phyloP scores from a whole-genome alignment of 495 filamentous ascomycete genomes.

The Aspergillus leporis region DNA sequence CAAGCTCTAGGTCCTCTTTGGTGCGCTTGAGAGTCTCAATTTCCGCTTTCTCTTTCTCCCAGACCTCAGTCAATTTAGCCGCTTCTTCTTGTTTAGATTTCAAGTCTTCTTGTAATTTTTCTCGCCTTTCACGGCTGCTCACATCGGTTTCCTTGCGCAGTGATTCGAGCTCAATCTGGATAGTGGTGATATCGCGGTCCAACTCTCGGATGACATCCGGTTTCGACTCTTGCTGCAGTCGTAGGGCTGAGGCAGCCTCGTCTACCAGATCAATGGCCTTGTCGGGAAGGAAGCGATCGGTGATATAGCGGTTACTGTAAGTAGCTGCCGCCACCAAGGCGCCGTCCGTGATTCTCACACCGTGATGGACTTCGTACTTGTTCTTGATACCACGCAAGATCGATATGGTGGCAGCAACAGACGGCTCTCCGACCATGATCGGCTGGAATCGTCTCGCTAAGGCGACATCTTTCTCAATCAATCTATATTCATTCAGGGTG shows the following conservation, averaged over 20 bases:
- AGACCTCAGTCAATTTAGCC: conserved; percentile 65
- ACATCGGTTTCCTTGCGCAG: conserved; percentile 92
- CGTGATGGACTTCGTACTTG: conserved; percentile 93
- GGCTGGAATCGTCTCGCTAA: conserved; percentile 92
- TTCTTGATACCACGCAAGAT: conserved; percentile 97
- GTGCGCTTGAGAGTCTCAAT: conserved; percentile 82
- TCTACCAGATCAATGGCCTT: conserved; percentile 98
- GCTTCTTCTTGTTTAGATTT: conserved; percentile 73
- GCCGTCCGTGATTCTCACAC: conserved; percentile 87
- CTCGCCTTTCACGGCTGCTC: conserved; percentile 81
- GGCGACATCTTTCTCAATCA: conserved; percentile 95
- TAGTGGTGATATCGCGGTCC: conserved; percentile 92
- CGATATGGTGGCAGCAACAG: conserved; percentile 88
- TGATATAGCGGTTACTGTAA: conserved; percentile 94
- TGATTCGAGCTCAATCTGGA: conserved; percentile 96
- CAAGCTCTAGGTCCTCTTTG: conserved; percentile 81
- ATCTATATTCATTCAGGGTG: conserved; percentile 85
- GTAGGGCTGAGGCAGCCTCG: conserved; percentile 86
- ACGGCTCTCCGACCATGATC: conserved; percentile 84
- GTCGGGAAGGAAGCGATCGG: conserved; percentile 91
- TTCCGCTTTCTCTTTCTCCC: conserved; percentile 86
- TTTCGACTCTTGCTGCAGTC: conserved; percentile 94
- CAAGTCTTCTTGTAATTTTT: conserved; percentile 75
- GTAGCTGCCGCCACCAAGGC: conserved; percentile 90
- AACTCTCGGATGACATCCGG: conserved; percentile 89